Base-by-base conservation (phyloP, 257 asterid genomes). In the Voacanga thouarsii region DNA sequence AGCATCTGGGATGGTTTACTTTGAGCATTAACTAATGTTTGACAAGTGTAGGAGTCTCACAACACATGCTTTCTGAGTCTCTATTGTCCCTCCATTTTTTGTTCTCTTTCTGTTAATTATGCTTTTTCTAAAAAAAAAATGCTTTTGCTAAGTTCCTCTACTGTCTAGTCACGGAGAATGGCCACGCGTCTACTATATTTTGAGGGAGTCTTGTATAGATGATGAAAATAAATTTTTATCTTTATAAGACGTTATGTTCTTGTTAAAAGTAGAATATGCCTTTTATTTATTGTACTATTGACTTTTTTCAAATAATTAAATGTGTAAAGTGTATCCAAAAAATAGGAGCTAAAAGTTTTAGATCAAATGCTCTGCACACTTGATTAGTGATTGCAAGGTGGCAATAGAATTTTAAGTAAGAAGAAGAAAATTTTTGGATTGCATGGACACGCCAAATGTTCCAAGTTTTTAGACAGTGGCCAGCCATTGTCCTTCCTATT, bases 41-140 rank as follows among this genome's bases (percentile, higher is more conserved):
- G 84, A 77, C 80, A 71, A 70, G 77, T 79, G 88, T 79, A 70
- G 59, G 80, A 41, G 47, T 55, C 84, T 80, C 74, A 66, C 71
- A 51, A 18, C 75, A 78, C 82, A 74, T 49, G 71, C 60, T 14
- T 81, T 68, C 69, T 16, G 30, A 43, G 6, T 66, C 61, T 49
- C 37, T 16, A 14, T 56, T 10, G 59, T 49, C 53, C 53, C 26
- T 59, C 45, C 73, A 23, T 39, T 41, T 28, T 68, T 23, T 41
- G 53, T 41, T 68, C 50, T 75, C 41, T 39, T 7, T 59, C 7
- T n/a, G 0, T 2, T 75, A 7, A 6, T 2, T 57, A 55, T 12
- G 10, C 4, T 21, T 33, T 33, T 33, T 1, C n/a, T n/a, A n/a
- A n/a, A n/a, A n/a, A n/a, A n/a, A n/a, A n/a, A n/a, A 2, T 59